Conservation (phyloP, 2,329 filamentous ascomycete genomes). For the Reticulascus tulasneorum region DNA sequence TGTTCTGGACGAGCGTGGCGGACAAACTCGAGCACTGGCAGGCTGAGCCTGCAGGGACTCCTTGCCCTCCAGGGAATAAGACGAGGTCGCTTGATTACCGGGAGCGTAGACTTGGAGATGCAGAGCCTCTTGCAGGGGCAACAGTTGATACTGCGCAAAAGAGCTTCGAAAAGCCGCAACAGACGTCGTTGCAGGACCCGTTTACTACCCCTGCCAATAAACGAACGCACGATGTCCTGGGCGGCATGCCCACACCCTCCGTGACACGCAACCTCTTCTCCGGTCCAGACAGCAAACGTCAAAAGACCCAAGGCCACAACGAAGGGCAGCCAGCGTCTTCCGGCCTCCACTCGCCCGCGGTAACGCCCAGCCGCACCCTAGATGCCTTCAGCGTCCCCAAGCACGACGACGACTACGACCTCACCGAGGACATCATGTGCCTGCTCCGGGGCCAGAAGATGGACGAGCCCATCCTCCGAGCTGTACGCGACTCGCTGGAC, state of each 20-base stretch:
- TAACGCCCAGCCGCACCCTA: slow-evolving; percentile 10
- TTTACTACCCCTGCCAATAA: too few species aligned
- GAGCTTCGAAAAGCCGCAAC: too few species aligned
- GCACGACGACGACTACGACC: slow-evolving; percentile 24
- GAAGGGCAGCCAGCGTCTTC: slow-evolving; percentile 6
- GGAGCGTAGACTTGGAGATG: too few species aligned
- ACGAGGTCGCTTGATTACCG: too few species aligned
- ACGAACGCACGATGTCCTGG: too few species aligned
- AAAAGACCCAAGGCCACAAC: slow-evolving; percentile 25
- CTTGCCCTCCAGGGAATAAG: too few species aligned
- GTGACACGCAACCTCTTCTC: slow-evolving; percentile 33
- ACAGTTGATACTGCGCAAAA: too few species aligned
- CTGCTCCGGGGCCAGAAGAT: slow-evolving; percentile 43
- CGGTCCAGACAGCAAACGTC: slow-evolving; percentile 21
- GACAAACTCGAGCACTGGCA: too few species aligned
- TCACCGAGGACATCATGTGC: slow-evolving; percentile 44
- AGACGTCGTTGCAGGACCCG: too few species aligned
- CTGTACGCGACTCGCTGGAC: slow-evolving; percentile 43
- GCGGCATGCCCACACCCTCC: slow-evolving; percentile 28
- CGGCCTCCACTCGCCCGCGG: slow-evolving; percentile 11
- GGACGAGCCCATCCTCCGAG: slow-evolving; percentile 27
- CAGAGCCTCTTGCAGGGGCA: too few species aligned
- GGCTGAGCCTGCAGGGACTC: too few species aligned
- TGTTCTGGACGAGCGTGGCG: too few species aligned
- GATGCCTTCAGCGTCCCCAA: slow-evolving; percentile 4